Conservation (phyloP, 1,284 basidiomycete species). For the Gomphus bonarii region DNA sequence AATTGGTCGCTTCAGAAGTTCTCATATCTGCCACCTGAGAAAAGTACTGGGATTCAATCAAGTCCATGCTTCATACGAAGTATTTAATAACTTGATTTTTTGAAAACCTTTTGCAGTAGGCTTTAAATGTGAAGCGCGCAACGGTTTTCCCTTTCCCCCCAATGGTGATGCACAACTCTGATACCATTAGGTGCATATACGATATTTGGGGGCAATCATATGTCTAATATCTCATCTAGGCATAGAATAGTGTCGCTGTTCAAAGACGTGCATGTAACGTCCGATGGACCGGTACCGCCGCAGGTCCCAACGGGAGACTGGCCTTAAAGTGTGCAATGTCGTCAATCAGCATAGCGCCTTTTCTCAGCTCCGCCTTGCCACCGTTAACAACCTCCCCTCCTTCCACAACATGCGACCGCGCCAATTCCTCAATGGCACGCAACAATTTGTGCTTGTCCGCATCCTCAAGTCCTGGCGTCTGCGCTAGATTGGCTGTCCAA, state of each 20-base stretch:
- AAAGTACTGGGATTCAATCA: too few relatives aligned
- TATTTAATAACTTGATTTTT: too few relatives aligned
- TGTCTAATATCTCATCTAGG: not conserved
- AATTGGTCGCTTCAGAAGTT: too few relatives aligned
- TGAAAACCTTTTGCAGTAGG: too few relatives aligned
- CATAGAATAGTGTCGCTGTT: not conserved
- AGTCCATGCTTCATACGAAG: too few relatives aligned
- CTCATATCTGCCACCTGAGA: too few relatives aligned
- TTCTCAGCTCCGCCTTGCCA: constrained; percentile 39
- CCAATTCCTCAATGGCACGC: constrained; percentile 40
- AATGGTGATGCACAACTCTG: too few relatives aligned
- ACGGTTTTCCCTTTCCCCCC: too few relatives aligned
- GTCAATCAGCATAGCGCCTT: constrained; percentile 51
- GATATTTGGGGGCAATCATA: too few relatives aligned
- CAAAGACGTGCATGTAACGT: not conserved
- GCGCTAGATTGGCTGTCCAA: constrained; percentile 45
- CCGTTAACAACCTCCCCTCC: constrained; percentile 32
- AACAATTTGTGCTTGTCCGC: constrained; percentile 37
- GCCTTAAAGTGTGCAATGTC: constrained; percentile 70
- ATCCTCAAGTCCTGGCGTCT: constrained; percentile 24
- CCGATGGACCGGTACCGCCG: constrained; percentile 26
- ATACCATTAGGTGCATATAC: too few relatives aligned
- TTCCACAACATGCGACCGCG: constrained; percentile 18
- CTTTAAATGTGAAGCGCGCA: too few relatives aligned
- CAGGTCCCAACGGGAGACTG: constrained; percentile 32